phyloP scores from a whole-genome alignment of 306 rosid genomes.

The Gleditsia sinensis region DNA sequence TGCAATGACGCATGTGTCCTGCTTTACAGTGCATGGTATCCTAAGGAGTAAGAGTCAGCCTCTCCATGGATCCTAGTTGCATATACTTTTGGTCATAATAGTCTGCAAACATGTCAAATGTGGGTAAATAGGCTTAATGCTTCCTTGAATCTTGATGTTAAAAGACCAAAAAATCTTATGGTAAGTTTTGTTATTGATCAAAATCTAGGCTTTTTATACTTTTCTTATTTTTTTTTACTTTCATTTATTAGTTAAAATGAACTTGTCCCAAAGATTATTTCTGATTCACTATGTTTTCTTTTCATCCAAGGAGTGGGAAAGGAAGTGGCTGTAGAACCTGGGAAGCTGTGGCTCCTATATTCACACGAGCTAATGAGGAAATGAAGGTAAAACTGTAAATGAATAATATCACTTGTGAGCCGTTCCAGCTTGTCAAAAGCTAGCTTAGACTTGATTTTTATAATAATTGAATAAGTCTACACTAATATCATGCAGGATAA shows the following conservation, averaged over 20 bases:
- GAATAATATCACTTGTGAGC: neutral
- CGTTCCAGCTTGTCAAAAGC: constrained; percentile 22
- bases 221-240: constrained; percentile 27
- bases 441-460: constrained; percentile 3
- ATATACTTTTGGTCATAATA: constrained; percentile 74
- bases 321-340: constrained; percentile 77
- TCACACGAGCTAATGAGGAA: constrained; percentile 72
- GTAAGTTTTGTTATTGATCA: constrained; percentile 55
- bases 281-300: constrained; percentile 80
- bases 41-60: constrained; percentile 60
- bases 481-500: neutral
- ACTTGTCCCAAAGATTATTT: constrained; percentile 52
- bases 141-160: constrained; percentile 53
- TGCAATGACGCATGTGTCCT: constrained; percentile 55
- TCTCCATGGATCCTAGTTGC: constrained; percentile 56
- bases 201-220: constrained; percentile 5
- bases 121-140: constrained; percentile 71
- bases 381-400: constrained; percentile 60
- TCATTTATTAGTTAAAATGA: constrained; percentile 44
- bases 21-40: constrained; percentile 73
- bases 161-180: constrained; percentile 84
- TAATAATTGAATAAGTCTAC: neutral
- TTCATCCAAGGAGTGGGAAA: constrained; percentile 96
- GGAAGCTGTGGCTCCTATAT: constrained; percentile 85
- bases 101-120: constrained; percentile 60